Conservation (phyloP, 805 yeast species). For the Candida tibetensis region DNA sequence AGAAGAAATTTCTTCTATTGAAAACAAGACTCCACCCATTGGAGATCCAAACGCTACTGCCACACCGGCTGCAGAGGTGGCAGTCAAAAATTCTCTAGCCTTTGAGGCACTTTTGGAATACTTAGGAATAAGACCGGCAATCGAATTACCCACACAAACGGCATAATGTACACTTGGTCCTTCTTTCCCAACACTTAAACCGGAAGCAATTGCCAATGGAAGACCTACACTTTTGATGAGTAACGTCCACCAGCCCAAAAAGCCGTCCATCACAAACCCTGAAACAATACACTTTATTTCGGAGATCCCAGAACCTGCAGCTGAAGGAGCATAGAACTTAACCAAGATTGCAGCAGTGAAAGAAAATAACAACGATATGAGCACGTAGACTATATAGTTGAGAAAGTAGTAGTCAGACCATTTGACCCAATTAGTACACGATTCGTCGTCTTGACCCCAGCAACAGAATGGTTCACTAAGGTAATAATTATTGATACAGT, state of each 20-base stretch:
- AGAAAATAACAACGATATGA: slow-evolving; percentile 61
- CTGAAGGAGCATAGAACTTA: slow-evolving; percentile 71
- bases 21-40: slow-evolving; percentile 91
- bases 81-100: slow-evolving; percentile 66
- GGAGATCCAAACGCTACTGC: slow-evolving; percentile 98
- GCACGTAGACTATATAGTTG: slow-evolving; percentile 58
- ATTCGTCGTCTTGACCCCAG: slow-evolving; percentile 51
- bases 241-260: slow-evolving; percentile 70
- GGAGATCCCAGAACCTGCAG: slow-evolving; percentile 97
- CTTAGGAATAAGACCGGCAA: slow-evolving; percentile 52
- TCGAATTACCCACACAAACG: slow-evolving; percentile 87
- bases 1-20: slow-evolving; percentile 85
- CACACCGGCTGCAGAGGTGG: slow-evolving; percentile 96
- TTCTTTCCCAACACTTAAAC: slow-evolving; percentile 92
- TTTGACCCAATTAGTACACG: slow-evolving; percentile 65
- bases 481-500: slow-evolving; percentile 68
- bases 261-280: slow-evolving; percentile 79
- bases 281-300: slow-evolving; percentile 93
- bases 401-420: slow-evolving; percentile 52
- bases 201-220: slow-evolving; percentile 91
- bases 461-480: slow-evolving; percentile 80
- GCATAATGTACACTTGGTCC: slow-evolving; percentile 99
- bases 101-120: slow-evolving; percentile 46
- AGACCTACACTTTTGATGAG: slow-evolving; percentile 73
- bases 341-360: slow-evolving; percentile 67